These are phyloP conservation scores for Salvia sclarea DNA, from an alignment of 305 asterid species.

Conservation along the genomic window DNA sequence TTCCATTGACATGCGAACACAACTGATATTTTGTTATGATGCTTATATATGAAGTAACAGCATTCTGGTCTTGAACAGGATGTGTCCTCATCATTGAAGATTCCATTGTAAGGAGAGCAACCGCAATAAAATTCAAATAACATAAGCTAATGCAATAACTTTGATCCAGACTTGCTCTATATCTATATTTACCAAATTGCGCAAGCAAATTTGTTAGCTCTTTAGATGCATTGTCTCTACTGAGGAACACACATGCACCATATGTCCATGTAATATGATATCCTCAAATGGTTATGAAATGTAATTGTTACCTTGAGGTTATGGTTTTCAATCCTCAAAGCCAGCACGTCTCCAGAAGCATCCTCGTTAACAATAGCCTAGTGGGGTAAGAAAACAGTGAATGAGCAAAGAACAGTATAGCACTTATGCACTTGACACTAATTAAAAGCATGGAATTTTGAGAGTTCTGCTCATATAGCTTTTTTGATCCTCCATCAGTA, in stretches of 20 bases:
- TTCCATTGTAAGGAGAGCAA: no score
- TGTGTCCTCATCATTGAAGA: neutral
- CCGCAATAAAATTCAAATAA: no score
- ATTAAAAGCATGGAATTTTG: no score
- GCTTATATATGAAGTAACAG: neutral
- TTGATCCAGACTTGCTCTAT: no score
- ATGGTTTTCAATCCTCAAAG: constrained; percentile 88
- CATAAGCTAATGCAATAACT: no score
- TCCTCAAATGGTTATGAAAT: constrained; percentile 12
- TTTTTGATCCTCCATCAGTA: neutral
- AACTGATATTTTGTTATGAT: constrained; percentile 21
- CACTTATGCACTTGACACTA: constrained; percentile 12
- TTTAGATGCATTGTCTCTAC: no score
- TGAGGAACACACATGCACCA: no score
- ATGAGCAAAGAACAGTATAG: constrained; percentile 21
- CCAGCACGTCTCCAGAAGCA: constrained; percentile 95
- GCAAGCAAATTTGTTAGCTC: no score
- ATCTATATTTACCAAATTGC: no score
- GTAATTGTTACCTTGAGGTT: constrained; percentile 68
- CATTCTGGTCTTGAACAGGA: neutral
- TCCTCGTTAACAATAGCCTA: constrained; percentile 97
- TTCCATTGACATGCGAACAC: neutral
- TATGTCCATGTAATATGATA: neutral
- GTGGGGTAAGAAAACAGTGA: constrained; percentile 29
- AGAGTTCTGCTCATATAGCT: neutral